Base-by-base conservation (phyloP, 768 basidiomycete genomes). In the Mycena capillaripes region DNA sequence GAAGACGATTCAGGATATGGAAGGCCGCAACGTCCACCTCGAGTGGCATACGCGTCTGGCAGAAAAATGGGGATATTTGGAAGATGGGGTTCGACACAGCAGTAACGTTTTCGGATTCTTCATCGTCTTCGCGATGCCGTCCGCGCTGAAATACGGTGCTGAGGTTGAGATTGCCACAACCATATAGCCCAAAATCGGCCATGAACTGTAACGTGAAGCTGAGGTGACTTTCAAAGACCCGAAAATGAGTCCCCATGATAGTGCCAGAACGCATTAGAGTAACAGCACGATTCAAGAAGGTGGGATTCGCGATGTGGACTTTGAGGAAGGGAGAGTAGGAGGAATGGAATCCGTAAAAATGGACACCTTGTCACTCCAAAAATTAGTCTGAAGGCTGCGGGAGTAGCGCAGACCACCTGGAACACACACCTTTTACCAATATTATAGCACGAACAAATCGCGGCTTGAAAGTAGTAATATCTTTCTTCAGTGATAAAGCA, bases 301-400 rank as follows among this genome's bases (percentile, higher is more conserved):
- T 79, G 16, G 97, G 97, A 75, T 97, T 91, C 50, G 86, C 85
- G 52, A 96, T 81, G 75, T 90, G 84, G 58, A 99, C 88, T 81
- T 98, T 98, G 81, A 99, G 89, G 84, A 94, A 99, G 10, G 96
- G 96, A 7, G 88, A 86, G 77, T 96, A 94, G 30, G 91, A 89
- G 14, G 92, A 85, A 79, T 96, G 93, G 80, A 97, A 99, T 11
- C 98, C 97, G 81, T 99, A 99, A 82, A 99, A 98, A 78, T 94
- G 93, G 21, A 96, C 84, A 9, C 74, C 74, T 75, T 27, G 34
- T 8, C 27, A 30, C 29, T 50, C 4, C 34, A 16, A 16, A 50
- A 50, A 55, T 67, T 8, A 58, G 55, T 34, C 29, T 5, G 25
- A 19, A 27, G 14, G 9, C 25, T 27, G 7, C 29, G 6, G 23